phyloP scores from a whole-genome alignment of 2,329 filamentous ascomycete species.

The Helminthosporium solani region DNA sequence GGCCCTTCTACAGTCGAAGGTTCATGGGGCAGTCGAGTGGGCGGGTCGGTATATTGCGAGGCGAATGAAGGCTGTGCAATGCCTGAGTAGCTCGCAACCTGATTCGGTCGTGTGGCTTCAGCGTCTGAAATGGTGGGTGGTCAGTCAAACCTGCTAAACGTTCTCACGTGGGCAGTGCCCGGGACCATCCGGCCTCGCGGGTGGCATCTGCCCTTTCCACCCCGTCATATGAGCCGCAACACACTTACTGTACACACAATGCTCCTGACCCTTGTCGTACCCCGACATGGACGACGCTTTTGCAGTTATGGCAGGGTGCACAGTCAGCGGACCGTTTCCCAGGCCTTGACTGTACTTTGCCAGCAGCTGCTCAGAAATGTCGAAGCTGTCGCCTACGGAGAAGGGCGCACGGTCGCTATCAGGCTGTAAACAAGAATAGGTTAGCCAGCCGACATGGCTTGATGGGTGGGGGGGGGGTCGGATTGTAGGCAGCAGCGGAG shows the following conservation, averaged over 20 bases:
- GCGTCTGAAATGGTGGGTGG: conserved; percentile 54
- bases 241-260: conserved; percentile 78
- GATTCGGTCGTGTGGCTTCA: conserved; percentile 61
- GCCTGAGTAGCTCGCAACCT: conserved; percentile 52
- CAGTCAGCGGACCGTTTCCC: conserved; percentile 55
- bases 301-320: conserved; percentile 32
- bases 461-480: conserved; percentile 26
- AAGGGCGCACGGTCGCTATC: conserved; percentile 35
- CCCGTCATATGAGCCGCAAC: conserved; percentile 44
- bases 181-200: conserved; percentile 38
- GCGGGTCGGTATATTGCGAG: conserved; percentile 51
- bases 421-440: conserved; percentile 22
- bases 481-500: conserved; percentile 31
- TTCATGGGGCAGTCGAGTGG: conserved; percentile 53
- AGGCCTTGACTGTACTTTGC: conserved; percentile 36
- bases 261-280: conserved; percentile 73
- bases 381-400: conserved; percentile 26
- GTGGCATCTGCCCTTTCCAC: conserved; percentile 36
- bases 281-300: conserved; percentile 74
- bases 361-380: conserved; percentile 23
- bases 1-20: conserved; percentile 47
- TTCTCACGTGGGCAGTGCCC: conserved; percentile 40
- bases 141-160: conserved; percentile 46
- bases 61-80: conserved; percentile 53
- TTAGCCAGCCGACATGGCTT: conserved; percentile 33